Base-by-base conservation (phyloP, 495 filamentous ascomycete genomes). In the Hypoxylon trugodes region DNA sequence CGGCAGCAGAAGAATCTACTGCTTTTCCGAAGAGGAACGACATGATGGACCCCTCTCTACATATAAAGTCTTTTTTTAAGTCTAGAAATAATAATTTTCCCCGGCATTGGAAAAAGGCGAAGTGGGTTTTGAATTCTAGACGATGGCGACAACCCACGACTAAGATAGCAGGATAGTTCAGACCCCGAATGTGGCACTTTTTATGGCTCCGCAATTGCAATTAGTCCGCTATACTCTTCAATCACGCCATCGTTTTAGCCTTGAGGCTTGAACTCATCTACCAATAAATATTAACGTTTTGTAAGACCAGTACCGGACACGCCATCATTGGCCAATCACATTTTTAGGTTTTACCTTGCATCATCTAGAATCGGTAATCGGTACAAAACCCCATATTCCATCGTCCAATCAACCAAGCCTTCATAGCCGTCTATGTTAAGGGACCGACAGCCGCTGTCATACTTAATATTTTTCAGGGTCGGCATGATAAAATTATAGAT, bases 231-330 rank as follows among this genome's bases (percentile, higher is more conserved):
- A 53, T 68, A 60, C 57, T 50, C 61, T 53, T 21, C 51, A 59
- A 73, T 70, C 70, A 73, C 70, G 70, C 70, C 53, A 73, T 73
- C 70, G 70, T 18, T 49, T 64, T 51, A 70, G 53, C 53, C 63
- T 60, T 30, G 55, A 59, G 16, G 7, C 64, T 58, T 37, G 24
- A 7, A 12, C 13, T 6, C 18, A n/a, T 58, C 69, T 66, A 25
- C 69, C 69, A 72, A 72, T 72, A 57, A 51, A 24, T 35, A 45
- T 43, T 8, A 16, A 60, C 54, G 58, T 35, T 72, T 72, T 72
- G 67, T 72, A 63, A 70, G 59, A 65, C n/a, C n/a, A n/a, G n/a
- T n/a, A n/a, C n/a, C n/a, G n/a, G n/a, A 63, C 59, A 69, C 67
- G 66, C 65, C 64, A 67, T 61, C 47, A 24, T 67, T 59, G 64